Evolutionary conservation across 495 filamentous ascomycete genomes (phyloP), one percentile per base, ranked within the genome.

Genomic region (Aspergillus coremiiformis): DNA sequence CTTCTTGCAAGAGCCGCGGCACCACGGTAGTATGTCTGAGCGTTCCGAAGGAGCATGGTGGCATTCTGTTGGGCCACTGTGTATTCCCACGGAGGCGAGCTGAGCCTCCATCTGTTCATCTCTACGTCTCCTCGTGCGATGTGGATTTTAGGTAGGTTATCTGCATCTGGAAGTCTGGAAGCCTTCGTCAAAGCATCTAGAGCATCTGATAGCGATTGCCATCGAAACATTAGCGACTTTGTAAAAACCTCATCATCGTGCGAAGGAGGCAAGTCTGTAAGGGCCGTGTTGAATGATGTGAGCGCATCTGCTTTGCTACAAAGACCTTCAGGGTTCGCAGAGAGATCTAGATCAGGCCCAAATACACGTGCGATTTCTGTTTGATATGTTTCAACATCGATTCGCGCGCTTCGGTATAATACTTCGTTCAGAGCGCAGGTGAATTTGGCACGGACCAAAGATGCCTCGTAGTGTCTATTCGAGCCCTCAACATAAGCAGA

Each of bases 11-110:
- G 55, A 29, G 67, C 74, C 39, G 71, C 72, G 1, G 82, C 83
- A 23, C 82, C 82, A 35, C 80, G 71, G 57, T 84, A 87, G 54
- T 80, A 86, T 9, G 81, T 78, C 27, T 77, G 77, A 3, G 84
- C 82, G 56, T 87, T 87, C 32, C 73, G 74, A 19, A 84, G 52
- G 39, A 86, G 70, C 14, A 70, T 74, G 1, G 58, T 58, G 23
- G 64, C 68, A 50, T 77, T 75, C 47, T 78, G 75, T 47, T 68
- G 62, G 5, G 79, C 76, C 47, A 73, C 61, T 26, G 61, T 53
- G 49, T 75, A 66, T 43, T 72, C 68, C 62, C 67, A 68, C 2
- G 77, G 77, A 5, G 67, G 56, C 27, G 69, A 56, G n/a, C 78
- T 77, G 19, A 86, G 63, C 20, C 74, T 70, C 62, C 71, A 78